Evolutionary conservation across 495 filamentous ascomycete genomes (phyloP).

Genomic region (Lichenothelia convexa): DNA sequence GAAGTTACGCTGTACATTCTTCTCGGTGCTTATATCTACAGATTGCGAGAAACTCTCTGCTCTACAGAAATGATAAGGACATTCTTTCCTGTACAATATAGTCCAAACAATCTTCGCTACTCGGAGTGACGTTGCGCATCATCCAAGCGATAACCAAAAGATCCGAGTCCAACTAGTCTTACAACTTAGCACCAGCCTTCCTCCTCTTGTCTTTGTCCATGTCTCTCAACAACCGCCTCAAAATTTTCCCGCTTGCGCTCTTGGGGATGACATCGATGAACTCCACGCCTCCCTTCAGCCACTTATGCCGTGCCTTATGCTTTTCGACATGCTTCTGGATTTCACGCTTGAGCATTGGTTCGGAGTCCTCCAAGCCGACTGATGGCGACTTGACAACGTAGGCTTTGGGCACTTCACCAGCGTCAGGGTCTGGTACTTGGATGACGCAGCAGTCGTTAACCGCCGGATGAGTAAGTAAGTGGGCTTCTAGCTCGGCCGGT

Average conservation of each 20-base stretch:
- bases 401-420: constrained; percentile 76
- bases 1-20: too few species aligned
- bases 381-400: constrained; percentile 59
- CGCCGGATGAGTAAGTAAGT: constrained; percentile 61
- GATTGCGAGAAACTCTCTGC: too few species aligned
- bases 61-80: too few species aligned
- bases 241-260: constrained; percentile 84
- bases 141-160: too few species aligned
- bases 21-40: too few species aligned
- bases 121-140: too few species aligned
- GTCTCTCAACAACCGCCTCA: constrained; percentile 64
- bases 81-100: too few species aligned
- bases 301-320: constrained; percentile 76
- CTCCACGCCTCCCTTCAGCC: constrained; percentile 67
- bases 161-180: constrained; percentile 4
- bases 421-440: constrained; percentile 50
- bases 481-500: constrained; percentile 78
- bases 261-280: constrained; percentile 68
- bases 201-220: constrained; percentile 53
- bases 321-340: constrained; percentile 64
- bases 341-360: constrained; percentile 37
- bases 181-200: constrained; percentile 40
- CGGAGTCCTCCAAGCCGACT: constrained; percentile 37
- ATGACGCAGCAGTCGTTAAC: constrained; percentile 79
- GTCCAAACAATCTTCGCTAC: too few species aligned